Base-by-base conservation (phyloP, 1,139 yeast species). In the Sugiyamaella castrensis region DNA sequence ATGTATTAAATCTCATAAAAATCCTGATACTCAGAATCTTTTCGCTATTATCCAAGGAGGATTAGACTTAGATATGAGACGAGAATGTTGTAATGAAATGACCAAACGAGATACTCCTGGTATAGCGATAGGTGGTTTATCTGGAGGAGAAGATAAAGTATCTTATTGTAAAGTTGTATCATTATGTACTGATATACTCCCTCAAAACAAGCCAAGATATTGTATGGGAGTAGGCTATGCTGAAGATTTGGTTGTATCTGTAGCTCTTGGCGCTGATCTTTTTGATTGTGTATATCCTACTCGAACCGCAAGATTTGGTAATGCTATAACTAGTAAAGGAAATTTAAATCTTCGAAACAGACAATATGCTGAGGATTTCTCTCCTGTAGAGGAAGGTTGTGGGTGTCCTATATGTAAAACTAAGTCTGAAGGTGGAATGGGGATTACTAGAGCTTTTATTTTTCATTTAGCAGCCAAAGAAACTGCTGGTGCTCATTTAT, bases 211-310 rank as follows among this genome's bases (percentile, higher is more conserved):
- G 57, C 76, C 76, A 1, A 62, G 74, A 28, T 72, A 72, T 54
- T 71, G 74, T 56, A 72, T 72, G 76, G 76, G 76, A 10, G 75
- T 72, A 9, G 76, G 76, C 5, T 72, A 73, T 48, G 76, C 76
- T 2, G 76, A 72, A 54, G 76, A 72, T 50, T 57, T 72, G 53
- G 71, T 72, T 6, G 76, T 72, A 2, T 67, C 71, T 0, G 76
- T 72, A 2, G 76, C 76, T 0, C 62, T 72, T 28, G 76, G 76
- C 0, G 76, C 74, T 6, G 76, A 72, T 50, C 57, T 72, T 59
- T 72, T 73, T 58, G 76, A 72, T 57, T 73, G 76, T 48, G 76
- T 72, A 4, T 72, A 70, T 53, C 76, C 76, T 19, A 72, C 76
- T 3, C 60, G 76, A 46, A 73, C 76, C 6, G 76, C 76, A 8